Conservation (phyloP, 768 basidiomycete species). For the Suillus occidentalis region DNA sequence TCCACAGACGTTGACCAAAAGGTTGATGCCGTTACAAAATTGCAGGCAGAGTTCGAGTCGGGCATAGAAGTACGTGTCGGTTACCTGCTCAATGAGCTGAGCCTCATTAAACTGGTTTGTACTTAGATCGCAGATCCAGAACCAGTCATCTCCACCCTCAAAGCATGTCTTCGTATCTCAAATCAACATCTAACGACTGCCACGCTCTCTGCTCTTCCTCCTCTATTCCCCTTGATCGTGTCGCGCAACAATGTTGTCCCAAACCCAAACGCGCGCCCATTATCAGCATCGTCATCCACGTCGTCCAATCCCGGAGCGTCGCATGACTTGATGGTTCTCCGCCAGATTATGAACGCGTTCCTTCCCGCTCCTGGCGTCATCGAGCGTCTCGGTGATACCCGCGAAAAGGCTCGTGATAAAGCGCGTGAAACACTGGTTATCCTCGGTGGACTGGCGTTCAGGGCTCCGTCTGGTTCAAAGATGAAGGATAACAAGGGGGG, state of each 20-base stretch:
- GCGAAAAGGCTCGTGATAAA: conserved; percentile 67
- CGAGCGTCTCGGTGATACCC: conserved; percentile 78
- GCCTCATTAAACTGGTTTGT: conserved; percentile 6
- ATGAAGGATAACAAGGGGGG: conserved; percentile 59
- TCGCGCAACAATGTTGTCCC: conserved; percentile 35
- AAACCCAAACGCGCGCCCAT: conserved; percentile 31
- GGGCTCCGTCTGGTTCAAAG: conserved; percentile 48
- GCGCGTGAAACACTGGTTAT: conserved; percentile 77
- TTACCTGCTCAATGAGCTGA: not conserved
- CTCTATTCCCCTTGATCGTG: conserved; percentile 64
- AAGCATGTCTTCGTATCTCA: conserved; percentile 72
- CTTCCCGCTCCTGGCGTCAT: conserved; percentile 75
- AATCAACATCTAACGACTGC: conserved; percentile 83
- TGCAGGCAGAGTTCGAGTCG: conserved; percentile 73
- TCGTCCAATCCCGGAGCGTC: conserved; percentile 44
- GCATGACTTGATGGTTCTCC: conserved; percentile 58
- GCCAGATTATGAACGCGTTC: conserved; percentile 66
- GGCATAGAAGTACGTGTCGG: conserved; percentile 57
- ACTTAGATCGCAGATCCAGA: conserved; percentile 73
- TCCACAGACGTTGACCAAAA: conserved; percentile 73
- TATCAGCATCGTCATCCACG: conserved; percentile 55
- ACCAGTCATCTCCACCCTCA: conserved; percentile 64
- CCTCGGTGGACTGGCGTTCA: conserved; percentile 72
- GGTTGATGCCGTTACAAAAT: conserved; percentile 76
- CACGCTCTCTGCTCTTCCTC: conserved; percentile 67